Base-by-base conservation (phyloP, 352 stramenopile genomes). In the Nothophytophthora sp. region DNA sequence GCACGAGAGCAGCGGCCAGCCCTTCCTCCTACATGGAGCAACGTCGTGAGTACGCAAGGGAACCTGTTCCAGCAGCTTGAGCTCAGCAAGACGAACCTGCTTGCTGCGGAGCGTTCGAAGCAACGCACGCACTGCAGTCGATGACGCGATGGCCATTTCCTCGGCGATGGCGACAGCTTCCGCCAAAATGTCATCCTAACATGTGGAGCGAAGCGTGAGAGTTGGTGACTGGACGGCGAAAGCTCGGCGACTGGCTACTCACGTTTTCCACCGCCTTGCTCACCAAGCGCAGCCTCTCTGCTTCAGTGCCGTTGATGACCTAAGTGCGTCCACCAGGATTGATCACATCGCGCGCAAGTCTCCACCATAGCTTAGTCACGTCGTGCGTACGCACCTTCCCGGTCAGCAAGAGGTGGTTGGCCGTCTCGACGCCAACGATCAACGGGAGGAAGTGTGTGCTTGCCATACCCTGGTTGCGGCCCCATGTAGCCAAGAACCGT, bases 361-460 rank as follows among this genome's bases (percentile, higher is more conserved):
- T 24, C 11, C n/a, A 6, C 18, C 24, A 30, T 28, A 13, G 32
- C 29, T 1, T 3, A 20, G 20, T 13, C 24, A 8, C 15, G 7
- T 15, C 24, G 18, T 49, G 70, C n/a, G n/a, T n/a, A n/a, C n/a
- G n/a, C n/a, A n/a, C 70, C 49, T 90, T 81, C 20, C 85, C 89
- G 24, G 70, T 85, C 15, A 96, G 56, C 37, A 97, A 72, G 13
- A 96, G 60, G 46, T 92, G 67, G 45, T 74, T 88, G 13, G 82
- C 83, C 2, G 57, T 70, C 59, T 91, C 61, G 0, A 63, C 52
- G 2, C 83, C 85, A 5, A 95, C 59, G 24, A 89, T 48, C 36
- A 71, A 51, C 24, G 87, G 80, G 1, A 97, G 55, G 42, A 94
- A 89, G 60, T 97, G 85, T 15, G 75, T 83, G 44, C 67, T 73